Percentiles rank a stretch among this genome's conserved stretches.
Evolutionary conservation across 495 filamentous ascomycete species (phyloP).

Genomic region (Neurospora discreta): DNA sequence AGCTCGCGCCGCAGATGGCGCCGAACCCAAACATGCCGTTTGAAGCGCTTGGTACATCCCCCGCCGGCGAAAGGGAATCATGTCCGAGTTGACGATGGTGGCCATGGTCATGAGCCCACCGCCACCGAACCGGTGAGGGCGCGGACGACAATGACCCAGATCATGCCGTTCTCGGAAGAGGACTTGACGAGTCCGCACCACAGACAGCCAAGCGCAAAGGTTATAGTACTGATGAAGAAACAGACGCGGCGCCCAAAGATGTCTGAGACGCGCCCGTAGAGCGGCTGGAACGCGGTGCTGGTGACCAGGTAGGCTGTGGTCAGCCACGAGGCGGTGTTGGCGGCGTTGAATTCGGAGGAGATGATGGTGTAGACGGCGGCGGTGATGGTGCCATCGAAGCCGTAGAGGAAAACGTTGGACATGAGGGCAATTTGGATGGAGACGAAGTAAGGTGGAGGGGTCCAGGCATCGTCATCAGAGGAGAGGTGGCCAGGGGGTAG

Average conservation of each 20-base stretch:
- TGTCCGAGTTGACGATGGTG: constrained; percentile 55
- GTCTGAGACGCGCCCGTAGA: constrained; percentile 37
- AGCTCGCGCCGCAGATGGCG: constrained; percentile 35
- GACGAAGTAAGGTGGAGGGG: constrained; percentile 25
- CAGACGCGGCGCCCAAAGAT: constrained; percentile 42
- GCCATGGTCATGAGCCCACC: constrained; percentile 54
- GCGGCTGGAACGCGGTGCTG: constrained; percentile 52
- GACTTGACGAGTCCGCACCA: constrained; percentile 32
- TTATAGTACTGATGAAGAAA: constrained; percentile 37
- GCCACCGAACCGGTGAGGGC: constrained; percentile 47
- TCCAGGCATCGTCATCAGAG: constrained; percentile 23
- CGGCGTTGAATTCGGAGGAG: constrained; percentile 41
- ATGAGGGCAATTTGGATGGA: constrained; percentile 47
- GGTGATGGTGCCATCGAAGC: constrained; percentile 57
- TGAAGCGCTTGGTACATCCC: constrained; percentile 57
- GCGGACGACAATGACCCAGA: constrained; percentile 34
- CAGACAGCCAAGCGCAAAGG: constrained; percentile 35
- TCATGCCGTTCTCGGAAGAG: constrained; percentile 7
- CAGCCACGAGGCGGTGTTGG: constrained; percentile 50
- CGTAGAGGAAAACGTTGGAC: constrained; percentile 54
- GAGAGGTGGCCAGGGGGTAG: constrained; percentile 31
- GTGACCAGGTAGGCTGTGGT: constrained; percentile 68
- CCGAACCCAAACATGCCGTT: constrained; percentile 52
- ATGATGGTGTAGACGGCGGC: constrained; percentile 56
- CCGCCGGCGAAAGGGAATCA: constrained; percentile 50